Evolutionary conservation across 2,329 filamentous ascomycete species (phyloP).

Genomic region (Sphaerulina populicola): DNA sequence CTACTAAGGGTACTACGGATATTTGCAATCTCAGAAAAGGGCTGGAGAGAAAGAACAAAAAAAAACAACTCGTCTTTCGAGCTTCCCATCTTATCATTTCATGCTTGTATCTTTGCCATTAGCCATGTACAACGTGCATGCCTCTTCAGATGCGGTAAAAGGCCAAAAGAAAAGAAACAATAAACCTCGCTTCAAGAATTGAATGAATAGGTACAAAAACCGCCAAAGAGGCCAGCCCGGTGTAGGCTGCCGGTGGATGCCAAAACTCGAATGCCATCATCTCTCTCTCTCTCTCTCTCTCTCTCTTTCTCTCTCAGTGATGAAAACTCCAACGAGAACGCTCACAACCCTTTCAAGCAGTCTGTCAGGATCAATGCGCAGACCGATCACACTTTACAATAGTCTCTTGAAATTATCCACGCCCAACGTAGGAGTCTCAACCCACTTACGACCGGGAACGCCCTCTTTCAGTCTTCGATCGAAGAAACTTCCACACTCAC

Average conservation of each 20-base stretch:
- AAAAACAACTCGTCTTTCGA: no score
- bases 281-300: background rate
- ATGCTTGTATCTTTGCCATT: background rate
- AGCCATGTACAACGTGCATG: background rate
- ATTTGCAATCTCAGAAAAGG: no score
- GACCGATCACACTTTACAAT: conserved; percentile 8
- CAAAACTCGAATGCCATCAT: background rate
- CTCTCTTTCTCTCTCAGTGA: background rate
- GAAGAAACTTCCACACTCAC: conserved; percentile 73
- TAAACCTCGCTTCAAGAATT: background rate
- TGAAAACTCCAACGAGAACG: conserved; percentile 1
- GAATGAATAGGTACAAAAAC: background rate
- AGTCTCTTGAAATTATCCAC: conserved; percentile 51
- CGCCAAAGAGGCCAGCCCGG: background rate
- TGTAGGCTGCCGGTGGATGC: background rate
- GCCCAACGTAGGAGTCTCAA: conserved; percentile 60
- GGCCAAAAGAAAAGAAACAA: background rate
- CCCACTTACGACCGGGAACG: conserved; percentile 54
- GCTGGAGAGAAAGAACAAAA: no score
- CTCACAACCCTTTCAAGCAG: conserved; percentile 4
- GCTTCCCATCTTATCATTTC: no score
- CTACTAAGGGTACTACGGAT: no score
- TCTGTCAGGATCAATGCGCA: background rate
- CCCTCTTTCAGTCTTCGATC: conserved; percentile 68
- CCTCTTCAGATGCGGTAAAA: background rate